A percentile compares a stretch with the other conserved stretches of the same genome.
Evolutionary conservation across 192 early-diverging fungal species (phyloP).

Genomic region (Backusella tuberculispora): DNA sequence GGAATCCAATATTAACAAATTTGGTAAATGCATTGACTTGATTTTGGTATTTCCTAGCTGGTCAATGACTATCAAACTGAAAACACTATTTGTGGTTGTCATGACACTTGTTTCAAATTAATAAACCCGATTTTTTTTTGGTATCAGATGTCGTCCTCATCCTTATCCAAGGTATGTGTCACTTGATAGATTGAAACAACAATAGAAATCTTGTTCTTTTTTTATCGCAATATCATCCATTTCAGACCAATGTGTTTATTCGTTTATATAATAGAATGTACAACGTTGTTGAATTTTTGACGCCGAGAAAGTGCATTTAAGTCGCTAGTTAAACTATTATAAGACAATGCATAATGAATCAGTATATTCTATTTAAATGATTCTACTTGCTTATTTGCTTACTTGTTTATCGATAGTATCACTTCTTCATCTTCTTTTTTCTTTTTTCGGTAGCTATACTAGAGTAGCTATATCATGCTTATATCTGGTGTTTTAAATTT

Average conservation of each 20-base stretch:
- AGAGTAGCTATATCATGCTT: too few relatives aligned
- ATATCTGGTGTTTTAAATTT: too few relatives aligned
- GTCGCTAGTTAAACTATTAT: not conserved
- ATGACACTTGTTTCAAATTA: not conserved
- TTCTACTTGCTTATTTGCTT: not conserved
- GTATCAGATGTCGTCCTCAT: not conserved
- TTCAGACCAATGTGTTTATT: too few relatives aligned
- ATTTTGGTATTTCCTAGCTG: not conserved
- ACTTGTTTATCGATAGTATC: not conserved
- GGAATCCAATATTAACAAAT: slow-evolving; percentile 10
- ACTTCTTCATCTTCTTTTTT: too few relatives aligned
- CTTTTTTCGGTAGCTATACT: too few relatives aligned
- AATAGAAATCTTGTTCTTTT: too few relatives aligned
- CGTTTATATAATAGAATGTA: too few relatives aligned
- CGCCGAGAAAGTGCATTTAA: too few relatives aligned
- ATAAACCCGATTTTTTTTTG: not conserved
- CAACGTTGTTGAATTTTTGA: too few relatives aligned
- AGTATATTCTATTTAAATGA: not conserved
- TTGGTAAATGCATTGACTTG: not conserved
- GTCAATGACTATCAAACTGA: not conserved
- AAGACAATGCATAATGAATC: not conserved
- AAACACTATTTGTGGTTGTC: not conserved
- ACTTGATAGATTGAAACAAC: not conserved
- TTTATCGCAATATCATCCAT: too few relatives aligned
- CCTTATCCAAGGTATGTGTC: slow-evolving; percentile 3